Percentiles rank a stretch among this genome's conserved stretches.
phyloP scores from a whole-genome alignment of 768 basidiomycete genomes.

The Termitomyces sp. region DNA sequence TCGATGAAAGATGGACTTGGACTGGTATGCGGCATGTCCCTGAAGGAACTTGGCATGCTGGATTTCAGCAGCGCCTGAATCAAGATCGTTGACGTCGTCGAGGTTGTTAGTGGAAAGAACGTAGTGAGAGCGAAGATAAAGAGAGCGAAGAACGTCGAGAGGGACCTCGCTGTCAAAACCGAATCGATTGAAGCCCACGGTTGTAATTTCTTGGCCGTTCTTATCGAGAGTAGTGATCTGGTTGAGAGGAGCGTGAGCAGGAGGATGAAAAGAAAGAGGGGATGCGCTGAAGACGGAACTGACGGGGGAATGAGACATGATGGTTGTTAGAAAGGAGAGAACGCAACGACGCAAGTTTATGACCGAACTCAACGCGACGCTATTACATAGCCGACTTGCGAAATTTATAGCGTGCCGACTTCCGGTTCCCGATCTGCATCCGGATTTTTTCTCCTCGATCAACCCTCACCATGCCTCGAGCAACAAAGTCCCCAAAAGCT shows the following conservation, averaged over 20 bases:
- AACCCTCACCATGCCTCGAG: conserved; percentile 53
- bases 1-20: conserved; percentile 83
- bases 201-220: conserved; percentile 65
- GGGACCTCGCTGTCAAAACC: conserved; percentile 87
- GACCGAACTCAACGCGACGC: conserved; percentile 6
- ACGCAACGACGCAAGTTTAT: conserved; percentile 1
- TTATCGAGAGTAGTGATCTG: conserved; percentile 69
- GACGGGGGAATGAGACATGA: conserved; percentile 20
- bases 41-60: conserved; percentile 51
- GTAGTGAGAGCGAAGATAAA: conserved; percentile 84
- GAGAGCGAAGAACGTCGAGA: conserved; percentile 74
- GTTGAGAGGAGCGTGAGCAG: conserved; percentile 10
- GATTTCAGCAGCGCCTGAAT: conserved; percentile 34
- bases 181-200: conserved; percentile 81
- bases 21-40: conserved; percentile 53
- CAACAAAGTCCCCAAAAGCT: conserved; percentile 46
- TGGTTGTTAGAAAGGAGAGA: conserved; percentile 11
- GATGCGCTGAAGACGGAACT: conserved; percentile 8
- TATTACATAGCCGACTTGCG: conserved; percentile 3
- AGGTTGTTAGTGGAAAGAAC: conserved; percentile 37
- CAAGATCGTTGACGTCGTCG: conserved; percentile 25
- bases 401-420: background rate
- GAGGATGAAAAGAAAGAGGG: background rate
- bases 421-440: conserved; percentile 10
- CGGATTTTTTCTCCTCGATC: conserved; percentile 11